Evolutionary conservation across 2,329 filamentous ascomycete species (phyloP), one percentile per base, ranked within the genome.

Genomic region (Talaromyces rugulosus): DNA sequence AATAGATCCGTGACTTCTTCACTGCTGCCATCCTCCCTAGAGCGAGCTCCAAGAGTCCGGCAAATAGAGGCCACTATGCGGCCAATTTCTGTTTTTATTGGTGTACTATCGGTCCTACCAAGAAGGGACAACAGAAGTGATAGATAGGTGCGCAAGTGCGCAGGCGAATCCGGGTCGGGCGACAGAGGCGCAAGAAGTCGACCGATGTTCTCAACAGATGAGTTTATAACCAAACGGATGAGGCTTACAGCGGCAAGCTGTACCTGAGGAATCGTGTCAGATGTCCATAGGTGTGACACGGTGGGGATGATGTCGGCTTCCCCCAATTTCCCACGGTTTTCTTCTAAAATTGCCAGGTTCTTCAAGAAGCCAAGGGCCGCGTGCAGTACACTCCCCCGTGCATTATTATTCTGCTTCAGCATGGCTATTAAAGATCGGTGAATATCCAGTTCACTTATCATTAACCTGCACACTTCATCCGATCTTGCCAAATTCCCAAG

Each of bases 401-500:
- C 71, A 52, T 77, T 59, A 16, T 18, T 60, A 18, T 23, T 70
- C 14, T 23, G 23, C 23, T 72, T 70, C 4, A 82, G 68, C 28
- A 80, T 73, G 3, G 70, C 64, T 57, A 79, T 77, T 31, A 82
- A 65, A 16, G 72, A 68, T 44, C 71, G 62, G 62, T 81, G 80
- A 12, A 81, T 70, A 12, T 71, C 66, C 30, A 77, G 64, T 14
- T 77, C 67, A 30, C 67, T 67, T 8, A 80, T 74, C 71, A 82
- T 77, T 11, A 66, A 66, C 59, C 70, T 65, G 58, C 79, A 81
- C 31, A 78, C 70, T 42, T 72, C 73, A 58, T 80, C 77, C 8
- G 77, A 78, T 36, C 78, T 74, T 33, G 78, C 78, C 40, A 81
- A 62, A 62, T 82, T 82, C 7, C 80, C 80, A 14, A 82, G 72